These are phyloP conservation scores for Exophiala calicioides DNA, from an alignment of 2,329 filamentous ascomycete genomes.

Conservation along the genomic window DNA sequence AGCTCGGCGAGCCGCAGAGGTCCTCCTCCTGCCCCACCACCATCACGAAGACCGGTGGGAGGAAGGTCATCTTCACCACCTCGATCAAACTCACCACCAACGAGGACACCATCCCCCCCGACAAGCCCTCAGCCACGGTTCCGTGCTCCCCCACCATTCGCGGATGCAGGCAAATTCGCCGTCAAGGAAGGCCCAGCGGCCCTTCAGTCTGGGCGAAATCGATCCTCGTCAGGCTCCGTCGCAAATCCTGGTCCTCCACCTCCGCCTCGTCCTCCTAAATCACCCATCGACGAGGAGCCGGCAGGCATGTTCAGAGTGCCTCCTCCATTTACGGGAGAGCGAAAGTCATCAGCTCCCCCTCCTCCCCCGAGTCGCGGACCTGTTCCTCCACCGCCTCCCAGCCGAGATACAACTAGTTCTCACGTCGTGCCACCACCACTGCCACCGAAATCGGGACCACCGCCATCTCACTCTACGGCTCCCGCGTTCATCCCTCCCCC, in stretches of 20 bases:
- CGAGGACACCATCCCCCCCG: slow-evolving; percentile 70
- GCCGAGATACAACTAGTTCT: slow-evolving; percentile 46
- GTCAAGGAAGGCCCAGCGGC: slow-evolving; percentile 52
- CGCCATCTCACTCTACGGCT: slow-evolving; percentile 17
- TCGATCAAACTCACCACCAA: slow-evolving; percentile 60
- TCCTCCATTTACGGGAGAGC: slow-evolving; percentile 72
- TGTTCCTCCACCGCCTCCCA: slow-evolving; percentile 70
- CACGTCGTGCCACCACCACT: slow-evolving; percentile 68
- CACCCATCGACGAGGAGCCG: slow-evolving; percentile 66
- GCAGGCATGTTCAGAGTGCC: slow-evolving; percentile 71
- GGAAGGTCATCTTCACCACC: slow-evolving; percentile 44
- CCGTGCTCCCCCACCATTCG: slow-evolving; percentile 80
- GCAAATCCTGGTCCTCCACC: slow-evolving; percentile 64
- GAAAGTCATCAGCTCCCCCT: slow-evolving; percentile 65
- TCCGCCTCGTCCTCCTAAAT: slow-evolving; percentile 69
- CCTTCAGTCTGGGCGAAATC: slow-evolving; percentile 48
- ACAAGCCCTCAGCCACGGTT: slow-evolving; percentile 67
- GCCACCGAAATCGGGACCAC: slow-evolving; percentile 47
- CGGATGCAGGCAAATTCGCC: slow-evolving; percentile 86
- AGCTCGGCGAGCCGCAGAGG: slow-evolving; percentile 54
- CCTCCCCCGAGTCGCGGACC: slow-evolving; percentile 71
- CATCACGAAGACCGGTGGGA: slow-evolving; percentile 49
- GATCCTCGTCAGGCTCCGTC: slow-evolving; percentile 52
- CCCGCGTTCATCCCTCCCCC: slow-evolving; percentile 36
- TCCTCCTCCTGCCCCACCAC: slow-evolving; percentile 61